Percentiles rank a stretch among this genome's conserved stretches.
Evolutionary conservation across 2,329 filamentous ascomycete genomes (phyloP).

Genomic region (Neonectria hederae): DNA sequence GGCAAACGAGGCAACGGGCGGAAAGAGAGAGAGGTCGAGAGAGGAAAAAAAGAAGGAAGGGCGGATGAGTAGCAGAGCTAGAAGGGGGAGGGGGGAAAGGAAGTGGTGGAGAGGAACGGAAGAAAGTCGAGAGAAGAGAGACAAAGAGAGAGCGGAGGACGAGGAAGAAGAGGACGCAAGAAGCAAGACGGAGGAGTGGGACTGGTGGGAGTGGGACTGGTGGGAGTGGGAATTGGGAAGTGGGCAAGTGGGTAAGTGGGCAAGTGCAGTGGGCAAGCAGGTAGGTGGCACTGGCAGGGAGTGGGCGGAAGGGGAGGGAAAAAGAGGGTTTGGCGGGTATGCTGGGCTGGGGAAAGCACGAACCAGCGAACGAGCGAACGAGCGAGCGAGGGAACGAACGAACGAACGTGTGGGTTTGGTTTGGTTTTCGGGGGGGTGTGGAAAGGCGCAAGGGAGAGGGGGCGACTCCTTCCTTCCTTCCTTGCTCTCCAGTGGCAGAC

Average conservation of each 20-base stretch:
- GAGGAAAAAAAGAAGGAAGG: slow-evolving; percentile 45
- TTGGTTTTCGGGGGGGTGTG: slow-evolving; percentile 17
- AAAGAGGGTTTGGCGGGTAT: slow-evolving; percentile 35
- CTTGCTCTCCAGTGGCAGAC: neutral
- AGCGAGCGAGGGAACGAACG: slow-evolving; percentile 24
- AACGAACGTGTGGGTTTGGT: slow-evolving; percentile 27
- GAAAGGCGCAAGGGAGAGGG: slow-evolving; percentile 1
- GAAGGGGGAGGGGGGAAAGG: slow-evolving; percentile 44
- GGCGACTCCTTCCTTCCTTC: slow-evolving; percentile 14
- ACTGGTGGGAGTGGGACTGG: too few relatives aligned
- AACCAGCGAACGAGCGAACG: slow-evolving; percentile 4
- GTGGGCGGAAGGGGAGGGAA: slow-evolving; percentile 15
- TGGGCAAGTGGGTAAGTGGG: slow-evolving; percentile 27
- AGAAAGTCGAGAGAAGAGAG: slow-evolving; percentile 46
- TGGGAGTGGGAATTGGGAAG: slow-evolving; percentile 12
- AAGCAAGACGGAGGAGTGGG: slow-evolving; percentile 21
- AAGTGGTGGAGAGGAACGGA: slow-evolving; percentile 44
- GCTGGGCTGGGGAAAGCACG: slow-evolving; percentile 37
- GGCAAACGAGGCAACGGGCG: slow-evolving; percentile 42
- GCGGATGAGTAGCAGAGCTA: slow-evolving; percentile 40
- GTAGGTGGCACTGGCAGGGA: slow-evolving; percentile 17
- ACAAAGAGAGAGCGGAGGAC: slow-evolving; percentile 44
- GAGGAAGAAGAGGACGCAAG: slow-evolving; percentile 45
- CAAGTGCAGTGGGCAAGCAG: slow-evolving; percentile 31
- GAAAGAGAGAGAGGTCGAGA: slow-evolving; percentile 42